Conservation (phyloP, 1,139 yeast species). For the Protomyces macrosporus region DNA sequence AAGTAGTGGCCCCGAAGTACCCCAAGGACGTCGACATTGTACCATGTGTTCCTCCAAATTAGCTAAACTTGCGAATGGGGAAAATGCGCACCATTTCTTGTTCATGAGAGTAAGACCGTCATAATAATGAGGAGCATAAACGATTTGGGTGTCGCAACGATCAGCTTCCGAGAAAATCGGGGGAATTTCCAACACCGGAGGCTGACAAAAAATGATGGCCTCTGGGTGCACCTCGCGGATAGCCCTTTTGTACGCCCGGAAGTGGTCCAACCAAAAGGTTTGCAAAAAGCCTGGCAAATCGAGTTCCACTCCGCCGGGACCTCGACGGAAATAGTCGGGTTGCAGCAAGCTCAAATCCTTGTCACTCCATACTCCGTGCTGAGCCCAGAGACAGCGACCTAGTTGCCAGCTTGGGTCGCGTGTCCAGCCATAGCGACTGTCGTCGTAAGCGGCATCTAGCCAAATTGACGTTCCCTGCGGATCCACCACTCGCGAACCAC, state of each 20-base stretch:
- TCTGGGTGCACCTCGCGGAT: constrained; percentile 47
- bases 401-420: constrained; percentile 60
- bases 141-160: constrained; percentile 56
- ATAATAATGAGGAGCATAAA: constrained; percentile 81
- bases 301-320: constrained; percentile 43
- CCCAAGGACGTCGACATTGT: constrained; percentile 82
- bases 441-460: constrained; percentile 46
- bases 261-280: constrained; percentile 53
- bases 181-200: constrained; percentile 77
- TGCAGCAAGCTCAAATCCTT: constrained; percentile 41
- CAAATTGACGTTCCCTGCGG: constrained; percentile 64
- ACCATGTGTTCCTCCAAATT: constrained; percentile 33
- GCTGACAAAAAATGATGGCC: constrained; percentile 63
- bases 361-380: constrained; percentile 64
- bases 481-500: constrained; percentile 51
- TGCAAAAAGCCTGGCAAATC: constrained; percentile 54
- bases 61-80: not conserved
- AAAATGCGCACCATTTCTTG: constrained; percentile 56
- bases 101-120: constrained; percentile 92
- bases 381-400: constrained; percentile 75
- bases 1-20: constrained; percentile 73
- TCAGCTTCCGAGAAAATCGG: constrained; percentile 56
- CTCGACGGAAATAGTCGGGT: constrained; percentile 49
- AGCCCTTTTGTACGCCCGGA: constrained; percentile 44
- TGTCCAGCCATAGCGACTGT: constrained; percentile 62